Evolutionary conservation across 2,329 filamentous ascomycete genomes (phyloP), one percentile per base, ranked within the genome.

Genomic region (Ophiostoma perfectum): DNA sequence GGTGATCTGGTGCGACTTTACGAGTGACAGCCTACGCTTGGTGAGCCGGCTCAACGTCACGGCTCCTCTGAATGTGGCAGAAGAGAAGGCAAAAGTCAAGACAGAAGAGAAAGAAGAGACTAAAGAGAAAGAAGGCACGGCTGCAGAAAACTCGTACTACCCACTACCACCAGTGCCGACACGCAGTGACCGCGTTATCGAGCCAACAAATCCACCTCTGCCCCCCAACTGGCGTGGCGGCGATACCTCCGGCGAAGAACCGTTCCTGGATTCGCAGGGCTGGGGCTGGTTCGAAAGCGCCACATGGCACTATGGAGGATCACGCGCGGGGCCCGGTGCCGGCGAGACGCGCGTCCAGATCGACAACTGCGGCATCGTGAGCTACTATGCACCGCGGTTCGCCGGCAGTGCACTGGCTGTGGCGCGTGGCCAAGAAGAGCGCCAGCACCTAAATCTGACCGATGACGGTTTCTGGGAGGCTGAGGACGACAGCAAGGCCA

Each of bases 1-100:
- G 74, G 74, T 83, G 72, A 82, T 83, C n/a, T 82, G 81, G 81
- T 83, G 82, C 71, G 77, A 83, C 69, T 84, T 84, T 66, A 74
- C 76, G 38, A 80, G 80, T 67, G 78, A 78, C 9, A 81, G 78
- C 18, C 71, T 82, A 66, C 74, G 78, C 66, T 71, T 83, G 64
- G 73, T 83, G 36, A 79, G 77, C 60, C 78, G 79, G 68, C 70
- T 82, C 16, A 82, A 84, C 70, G 78, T 82, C 2, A 82, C 81
- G 36, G 80, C 78, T 16, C 82, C 81, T 38, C 73, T 79, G 47
- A 27, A 60, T 8, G 45, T 45, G 1, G n/a, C 39, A 4, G 67
- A 60, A 72, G 79, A 69, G 4, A 68, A 69, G 2, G 68, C 66
- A 0, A 68, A 47, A 27, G n/a, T 55, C n/a, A 39, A 42, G 2